These are phyloP conservation scores for Aspergillus quadricinctus DNA, from an alignment of 2,329 filamentous ascomycete species.

Conservation along the genomic window DNA sequence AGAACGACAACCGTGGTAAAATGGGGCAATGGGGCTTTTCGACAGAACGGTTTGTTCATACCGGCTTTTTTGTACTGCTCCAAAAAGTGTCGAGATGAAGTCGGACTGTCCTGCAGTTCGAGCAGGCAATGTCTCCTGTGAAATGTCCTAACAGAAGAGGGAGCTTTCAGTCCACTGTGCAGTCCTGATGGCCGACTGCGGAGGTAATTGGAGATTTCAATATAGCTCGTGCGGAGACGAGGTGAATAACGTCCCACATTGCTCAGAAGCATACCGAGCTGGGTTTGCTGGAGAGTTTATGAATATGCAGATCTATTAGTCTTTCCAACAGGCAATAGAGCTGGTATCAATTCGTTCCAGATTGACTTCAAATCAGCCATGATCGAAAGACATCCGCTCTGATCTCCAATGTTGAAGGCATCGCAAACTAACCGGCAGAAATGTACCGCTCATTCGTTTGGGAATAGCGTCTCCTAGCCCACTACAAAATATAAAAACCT, in stretches of 20 bases:
- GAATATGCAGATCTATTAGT: neutral
- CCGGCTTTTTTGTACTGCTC: slow-evolving; percentile 45
- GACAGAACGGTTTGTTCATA: slow-evolving; percentile 23
- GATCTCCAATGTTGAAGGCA: slow-evolving; percentile 6
- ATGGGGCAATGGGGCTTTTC: too few species aligned
- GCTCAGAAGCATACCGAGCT: slow-evolving; percentile 18
- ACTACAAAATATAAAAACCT: slow-evolving; percentile 22
- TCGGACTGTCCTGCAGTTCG: slow-evolving; percentile 13
- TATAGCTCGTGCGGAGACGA: slow-evolving; percentile 31
- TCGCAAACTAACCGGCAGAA: slow-evolving; percentile 12
- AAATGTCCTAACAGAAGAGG: slow-evolving; percentile 14
- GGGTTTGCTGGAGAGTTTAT: neutral
- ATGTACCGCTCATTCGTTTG: slow-evolving; percentile 16
- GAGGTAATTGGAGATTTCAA: slow-evolving; percentile 36
- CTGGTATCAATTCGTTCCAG: neutral
- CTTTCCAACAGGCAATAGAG: neutral
- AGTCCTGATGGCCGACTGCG: slow-evolving; percentile 17
- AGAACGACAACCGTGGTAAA: neutral
- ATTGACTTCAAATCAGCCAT: neutral
- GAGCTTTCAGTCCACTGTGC: slow-evolving; percentile 4
- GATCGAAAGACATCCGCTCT: neutral
- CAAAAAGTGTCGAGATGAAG: slow-evolving; percentile 26
- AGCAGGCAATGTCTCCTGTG: slow-evolving; percentile 18
- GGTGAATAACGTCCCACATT: slow-evolving; percentile 20
- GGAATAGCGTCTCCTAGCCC: slow-evolving; percentile 19